Base-by-base conservation (phyloP, 108 stramenopile genomes). In the Discostella pseudostelligera region DNA sequence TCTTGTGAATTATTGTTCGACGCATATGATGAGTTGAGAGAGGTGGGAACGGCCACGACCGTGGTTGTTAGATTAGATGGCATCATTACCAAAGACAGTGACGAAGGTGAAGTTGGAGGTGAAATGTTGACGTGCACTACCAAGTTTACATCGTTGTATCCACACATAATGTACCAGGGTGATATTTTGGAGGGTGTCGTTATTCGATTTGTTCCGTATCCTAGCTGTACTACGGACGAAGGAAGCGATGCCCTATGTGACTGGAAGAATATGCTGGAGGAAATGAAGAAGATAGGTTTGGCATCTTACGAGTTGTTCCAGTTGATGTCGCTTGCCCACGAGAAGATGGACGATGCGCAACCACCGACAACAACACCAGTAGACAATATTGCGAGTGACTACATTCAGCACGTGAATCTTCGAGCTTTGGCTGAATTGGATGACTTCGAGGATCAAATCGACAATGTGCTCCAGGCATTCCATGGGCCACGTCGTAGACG, bases 131-230 rank as follows among this genome's bases (percentile, higher is more conserved):
- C 17, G 29, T 39, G 50, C 47, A 19, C 58, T 21, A 32, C 32
- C 32, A 65, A 43, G 39, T 24, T 87, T 47, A 43, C 65, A 1
- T 83, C 84, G 45, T 76, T 88, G 67, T 84, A 88, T 60, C 87
- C 87, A 13, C 92, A 93, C 62, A 26, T 28, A 2, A 44, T 72
- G 2, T 93, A 80, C 55, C 92, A 93, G 58, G 89, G 92, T 11
- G 67, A 87, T 4, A 87, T 93, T 44, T 50, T 90, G 19, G 92
- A 93, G 62, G 92, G 92, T 5, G 60, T 93, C 39, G 84, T 93
- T 25, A 76, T 90, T 71, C 87, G 92, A 8, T 90, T 86, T 50
- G 87, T 93, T 5, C 50, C 72, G 10, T 67, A 74, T 29, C 1
- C 28, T n/a, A 32, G 3, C 21, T 4, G 35, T 35, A 14, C 69